Base-by-base conservation (phyloP, 257 asterid species). In the Plectranthus barbatus region DNA sequence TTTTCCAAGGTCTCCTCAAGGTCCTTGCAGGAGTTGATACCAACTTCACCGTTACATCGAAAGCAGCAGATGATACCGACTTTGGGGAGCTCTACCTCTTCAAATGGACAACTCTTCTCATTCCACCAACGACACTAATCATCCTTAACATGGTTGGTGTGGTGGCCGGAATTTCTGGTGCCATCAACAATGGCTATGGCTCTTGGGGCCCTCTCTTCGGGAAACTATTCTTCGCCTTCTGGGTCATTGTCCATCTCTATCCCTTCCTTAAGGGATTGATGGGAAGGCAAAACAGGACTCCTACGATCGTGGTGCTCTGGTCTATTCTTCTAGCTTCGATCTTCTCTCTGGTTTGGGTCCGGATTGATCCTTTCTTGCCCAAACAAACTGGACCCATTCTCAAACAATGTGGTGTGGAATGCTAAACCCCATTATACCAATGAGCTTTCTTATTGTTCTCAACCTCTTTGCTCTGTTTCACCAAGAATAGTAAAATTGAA, bases 101-200 rank as follows among this genome's bases (percentile, higher is more conserved):
- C 84, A 87, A 87, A 72, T 87, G 95, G 95, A 87, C 95, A 21
- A 87, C 94, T 50, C 88, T 87, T 73, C 94, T 87, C 72, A 87
- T 87, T 72, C 94, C 95, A 33, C 95, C 95, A 29, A 87, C 94
- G 7, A 84, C 94, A 37, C 39, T 84, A 67, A 83, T 87, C 69
- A 87, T 87, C 80, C 59, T 87, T 66, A 87, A 84, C 55, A 84
- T 87, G 73, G 94, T 84, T 5, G 95, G 95, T 34, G 86, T 87
- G 49, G 94, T 87, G 45, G 95, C 95, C 41, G 95, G 95, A 62
- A 56, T 84, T 64, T 81, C 95, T 14, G 94, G 76, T 67, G 95
- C 94, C 53, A 83, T 84, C 48, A 83, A 83, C 78, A 85, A 85
- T 34, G 95, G 94, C 26, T 83, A 84, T 56, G 86, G 86, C 48